These are phyloP conservation scores for Groenewaldozyma tartarivorans DNA, from an alignment of 805 yeast genomes.

Conservation along the genomic window DNA sequence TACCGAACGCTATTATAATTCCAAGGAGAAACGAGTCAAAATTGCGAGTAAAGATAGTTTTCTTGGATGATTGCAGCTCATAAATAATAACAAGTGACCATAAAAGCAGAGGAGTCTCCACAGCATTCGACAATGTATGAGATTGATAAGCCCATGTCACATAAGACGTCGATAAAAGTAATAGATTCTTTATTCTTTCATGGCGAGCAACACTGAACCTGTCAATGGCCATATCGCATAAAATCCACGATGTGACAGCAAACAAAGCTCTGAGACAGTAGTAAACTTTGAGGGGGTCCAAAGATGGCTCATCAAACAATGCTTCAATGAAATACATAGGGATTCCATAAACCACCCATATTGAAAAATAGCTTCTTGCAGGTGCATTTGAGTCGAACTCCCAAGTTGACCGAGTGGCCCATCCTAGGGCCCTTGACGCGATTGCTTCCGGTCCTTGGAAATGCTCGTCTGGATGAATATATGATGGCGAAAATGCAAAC, in stretches of 20 bases:
- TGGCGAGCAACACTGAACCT: slow-evolving; percentile 40
- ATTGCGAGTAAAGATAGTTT: slow-evolving; percentile 21
- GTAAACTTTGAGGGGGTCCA: slow-evolving; percentile 44
- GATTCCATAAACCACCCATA: slow-evolving; percentile 54
- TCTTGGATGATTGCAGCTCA: slow-evolving; percentile 21
- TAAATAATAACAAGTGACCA: slow-evolving; percentile 42
- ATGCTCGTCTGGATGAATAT: slow-evolving; percentile 97
- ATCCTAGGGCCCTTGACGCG: slow-evolving; percentile 34
- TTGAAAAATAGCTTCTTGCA: slow-evolving; percentile 62
- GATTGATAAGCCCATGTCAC: slow-evolving; percentile 72
- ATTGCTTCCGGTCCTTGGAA: slow-evolving; percentile 82
- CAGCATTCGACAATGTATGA: slow-evolving; percentile 81
- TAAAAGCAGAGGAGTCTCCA: slow-evolving; percentile 51
- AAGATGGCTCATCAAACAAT: slow-evolving; percentile 15
- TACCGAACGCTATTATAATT: slow-evolving; percentile 48
- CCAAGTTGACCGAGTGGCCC: slow-evolving; percentile 60
- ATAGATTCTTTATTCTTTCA: slow-evolving; percentile 32
- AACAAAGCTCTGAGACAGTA: slow-evolving; percentile 44
- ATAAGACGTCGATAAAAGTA: slow-evolving; percentile 47
- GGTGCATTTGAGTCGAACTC: slow-evolving; percentile 55
- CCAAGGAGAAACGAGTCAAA: slow-evolving; percentile 40
- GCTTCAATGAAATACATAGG: slow-evolving; percentile 44
- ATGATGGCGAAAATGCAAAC: slow-evolving; percentile 62
- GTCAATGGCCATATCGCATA: slow-evolving; percentile 36
- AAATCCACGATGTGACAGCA: slow-evolving; percentile 29